These are phyloP conservation scores for Coniferiporia sulphurascens DNA, from an alignment of 1,284 basidiomycete genomes.

Conservation along the genomic window DNA sequence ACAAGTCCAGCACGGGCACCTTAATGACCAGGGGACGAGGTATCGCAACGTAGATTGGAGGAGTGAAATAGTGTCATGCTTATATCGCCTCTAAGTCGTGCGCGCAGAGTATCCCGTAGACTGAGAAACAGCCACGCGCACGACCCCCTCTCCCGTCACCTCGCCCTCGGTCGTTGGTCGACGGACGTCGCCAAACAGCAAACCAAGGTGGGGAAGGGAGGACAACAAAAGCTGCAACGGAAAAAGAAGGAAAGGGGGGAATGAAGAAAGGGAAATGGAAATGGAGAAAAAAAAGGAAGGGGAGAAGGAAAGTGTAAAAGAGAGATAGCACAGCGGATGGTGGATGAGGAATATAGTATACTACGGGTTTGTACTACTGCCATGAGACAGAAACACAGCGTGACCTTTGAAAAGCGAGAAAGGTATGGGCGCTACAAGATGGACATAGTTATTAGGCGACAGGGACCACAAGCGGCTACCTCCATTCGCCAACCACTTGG, in stretches of 20 bases:
- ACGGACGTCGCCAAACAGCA: conserved; percentile 23
- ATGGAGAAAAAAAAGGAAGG: conserved; percentile 22
- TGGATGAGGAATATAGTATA: conserved; percentile 11
- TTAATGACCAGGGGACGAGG: background rate
- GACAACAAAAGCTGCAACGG: conserved; percentile 24
- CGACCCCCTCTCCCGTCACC: conserved; percentile 70
- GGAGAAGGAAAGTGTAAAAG: conserved; percentile 17
- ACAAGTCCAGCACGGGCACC: conserved; percentile 1
- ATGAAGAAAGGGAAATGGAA: conserved; percentile 11
- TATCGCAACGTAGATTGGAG: conserved; percentile 12
- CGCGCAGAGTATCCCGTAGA: conserved; percentile 1
- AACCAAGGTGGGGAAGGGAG: conserved; percentile 58
- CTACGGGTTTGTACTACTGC: conserved; percentile 20
- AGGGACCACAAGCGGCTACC: conserved; percentile 30
- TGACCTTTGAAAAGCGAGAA: conserved; percentile 17
- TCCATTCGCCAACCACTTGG: conserved; percentile 20
- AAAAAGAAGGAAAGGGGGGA: conserved; percentile 24
- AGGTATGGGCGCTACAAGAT: conserved; percentile 30
- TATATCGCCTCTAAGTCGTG: conserved; percentile 11
- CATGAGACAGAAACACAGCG: conserved; percentile 4
- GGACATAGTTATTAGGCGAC: conserved; percentile 22
- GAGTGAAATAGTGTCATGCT: background rate
- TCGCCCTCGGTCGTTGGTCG: conserved; percentile 43
- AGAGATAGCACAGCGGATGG: conserved; percentile 16
- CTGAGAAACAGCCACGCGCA: conserved; percentile 27